Evolutionary conservation across 73 alveolate genomes (phyloP).

Genomic region (Paramecium sexaurelia): DNA sequence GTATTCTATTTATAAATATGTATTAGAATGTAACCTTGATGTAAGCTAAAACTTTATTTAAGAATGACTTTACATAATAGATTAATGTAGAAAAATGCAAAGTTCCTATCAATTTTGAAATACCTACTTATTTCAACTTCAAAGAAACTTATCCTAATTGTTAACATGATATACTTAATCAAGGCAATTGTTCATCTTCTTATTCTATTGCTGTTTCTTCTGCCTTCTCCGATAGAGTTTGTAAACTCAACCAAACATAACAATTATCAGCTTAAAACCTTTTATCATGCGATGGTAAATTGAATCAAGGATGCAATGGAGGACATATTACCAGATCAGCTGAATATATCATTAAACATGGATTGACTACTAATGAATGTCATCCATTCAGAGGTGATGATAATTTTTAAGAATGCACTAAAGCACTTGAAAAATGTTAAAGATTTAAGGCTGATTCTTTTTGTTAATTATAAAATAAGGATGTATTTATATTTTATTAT

Average conservation of each 20-base stretch:
- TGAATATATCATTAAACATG: slow-evolving; percentile 64
- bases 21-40: neutral
- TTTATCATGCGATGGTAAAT: slow-evolving; percentile 71
- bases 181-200: slow-evolving; percentile 54
- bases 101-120: neutral
- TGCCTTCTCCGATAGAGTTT: slow-evolving; percentile 50
- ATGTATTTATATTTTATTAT: neutral
- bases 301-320: slow-evolving; percentile 80
- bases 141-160: neutral
- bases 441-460: neutral
- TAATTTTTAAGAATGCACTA: slow-evolving; percentile 6
- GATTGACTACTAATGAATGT: slow-evolving; percentile 3
- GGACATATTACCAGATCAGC: slow-evolving; percentile 76
- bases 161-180: neutral
- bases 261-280: slow-evolving; percentile 74
- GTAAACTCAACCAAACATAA: slow-evolving; percentile 50
- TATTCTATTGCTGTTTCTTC: slow-evolving; percentile 41
- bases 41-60: slow-evolving; percentile 29
- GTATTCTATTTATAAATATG: neutral
- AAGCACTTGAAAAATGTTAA: neutral
- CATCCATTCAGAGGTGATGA: slow-evolving; percentile 52
- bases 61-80: slow-evolving; percentile 14
- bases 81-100: neutral
- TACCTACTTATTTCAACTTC: neutral
- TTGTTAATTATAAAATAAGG: slow-evolving; percentile 22